These are phyloP conservation scores for Dovyalis caffra DNA, from an alignment of 345 rosid genomes.

Conservation along the genomic window DNA sequence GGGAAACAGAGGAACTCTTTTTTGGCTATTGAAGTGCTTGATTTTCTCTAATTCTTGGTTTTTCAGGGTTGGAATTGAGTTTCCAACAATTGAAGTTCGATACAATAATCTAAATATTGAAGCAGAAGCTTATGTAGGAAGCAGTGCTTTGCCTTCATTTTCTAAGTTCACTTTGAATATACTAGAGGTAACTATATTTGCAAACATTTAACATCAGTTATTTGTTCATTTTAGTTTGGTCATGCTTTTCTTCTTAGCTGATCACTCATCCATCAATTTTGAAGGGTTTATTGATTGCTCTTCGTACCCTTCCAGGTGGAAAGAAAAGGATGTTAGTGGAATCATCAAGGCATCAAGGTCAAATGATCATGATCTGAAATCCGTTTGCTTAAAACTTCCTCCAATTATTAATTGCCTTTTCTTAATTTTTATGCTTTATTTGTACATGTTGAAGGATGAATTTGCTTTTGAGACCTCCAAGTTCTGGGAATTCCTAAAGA, in stretches of 20 bases:
- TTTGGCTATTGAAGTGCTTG: background rate
- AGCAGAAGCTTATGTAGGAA: constrained; percentile 60
- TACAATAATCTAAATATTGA: constrained; percentile 41
- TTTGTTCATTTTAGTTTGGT: background rate
- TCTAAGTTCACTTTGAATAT: constrained; percentile 41
- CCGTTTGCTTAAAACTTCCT: background rate
- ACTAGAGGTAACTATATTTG: constrained; percentile 40
- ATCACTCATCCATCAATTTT: too few species aligned
- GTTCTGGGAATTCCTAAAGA: constrained; percentile 71
- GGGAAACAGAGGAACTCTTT: background rate
- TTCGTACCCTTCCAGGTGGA: constrained; percentile 41
- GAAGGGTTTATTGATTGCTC: constrained; percentile 26
- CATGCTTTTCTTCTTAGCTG: background rate
- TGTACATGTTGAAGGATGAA: constrained; percentile 50
- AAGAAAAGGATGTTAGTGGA: constrained; percentile 66
- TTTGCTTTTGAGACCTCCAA: constrained; percentile 82
- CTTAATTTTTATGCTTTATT: too few species aligned
- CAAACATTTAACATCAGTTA: background rate
- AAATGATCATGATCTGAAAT: background rate
- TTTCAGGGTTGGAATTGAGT: constrained; percentile 21
- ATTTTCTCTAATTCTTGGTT: background rate
- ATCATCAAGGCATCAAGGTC: constrained; percentile 75
- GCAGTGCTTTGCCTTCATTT: constrained; percentile 63
- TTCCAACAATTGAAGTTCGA: constrained; percentile 48
- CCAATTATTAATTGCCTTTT: background rate